phyloP scores from a whole-genome alignment of 2,329 filamentous ascomycete genomes.

The Verticillium dahliae region DNA sequence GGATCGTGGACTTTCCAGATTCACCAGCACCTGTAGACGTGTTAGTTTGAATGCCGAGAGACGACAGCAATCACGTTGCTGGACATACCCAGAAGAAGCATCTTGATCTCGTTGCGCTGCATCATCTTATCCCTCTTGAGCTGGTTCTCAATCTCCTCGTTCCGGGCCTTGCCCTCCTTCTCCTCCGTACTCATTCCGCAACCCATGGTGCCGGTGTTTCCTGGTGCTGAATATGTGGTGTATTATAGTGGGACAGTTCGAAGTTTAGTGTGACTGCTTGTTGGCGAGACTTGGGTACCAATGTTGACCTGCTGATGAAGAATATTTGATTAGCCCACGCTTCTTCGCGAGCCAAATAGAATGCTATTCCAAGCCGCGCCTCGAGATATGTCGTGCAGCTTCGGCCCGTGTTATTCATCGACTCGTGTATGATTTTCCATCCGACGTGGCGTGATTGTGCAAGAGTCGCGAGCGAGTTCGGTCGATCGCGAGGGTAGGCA shows the following conservation, averaged over 20 bases:
- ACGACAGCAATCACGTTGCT: not conserved
- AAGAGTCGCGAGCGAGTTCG: not conserved
- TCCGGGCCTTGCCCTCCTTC: conserved; percentile 99
- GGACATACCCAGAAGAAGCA: conserved; percentile 82
- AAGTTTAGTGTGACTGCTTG: not conserved
- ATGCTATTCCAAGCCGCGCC: not conserved
- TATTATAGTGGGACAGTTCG: not conserved
- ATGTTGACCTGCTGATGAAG: not conserved
- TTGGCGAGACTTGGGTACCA: not conserved
- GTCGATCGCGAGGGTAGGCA: not conserved
- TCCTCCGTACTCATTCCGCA: conserved; percentile 99
- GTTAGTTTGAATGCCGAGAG: not conserved
- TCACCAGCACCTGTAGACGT: conserved; percentile 77
- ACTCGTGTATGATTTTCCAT: too few relatives aligned
- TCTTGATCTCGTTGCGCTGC: conserved; percentile 99
- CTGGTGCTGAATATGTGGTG: conserved; percentile 1
- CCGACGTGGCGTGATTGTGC: too few relatives aligned
- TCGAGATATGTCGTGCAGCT: not conserved
- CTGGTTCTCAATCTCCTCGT: conserved; percentile 99
- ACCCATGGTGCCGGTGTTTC: conserved; percentile 71
- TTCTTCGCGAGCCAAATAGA: not conserved
- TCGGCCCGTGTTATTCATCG: not conserved
- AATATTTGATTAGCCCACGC: not conserved
- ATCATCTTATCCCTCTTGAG: conserved; percentile 98
- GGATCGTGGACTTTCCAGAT: conserved; percentile 89